These are phyloP conservation scores for Pichia ethanolica DNA, from an alignment of 805 yeast genomes.

Conservation along the genomic window DNA sequence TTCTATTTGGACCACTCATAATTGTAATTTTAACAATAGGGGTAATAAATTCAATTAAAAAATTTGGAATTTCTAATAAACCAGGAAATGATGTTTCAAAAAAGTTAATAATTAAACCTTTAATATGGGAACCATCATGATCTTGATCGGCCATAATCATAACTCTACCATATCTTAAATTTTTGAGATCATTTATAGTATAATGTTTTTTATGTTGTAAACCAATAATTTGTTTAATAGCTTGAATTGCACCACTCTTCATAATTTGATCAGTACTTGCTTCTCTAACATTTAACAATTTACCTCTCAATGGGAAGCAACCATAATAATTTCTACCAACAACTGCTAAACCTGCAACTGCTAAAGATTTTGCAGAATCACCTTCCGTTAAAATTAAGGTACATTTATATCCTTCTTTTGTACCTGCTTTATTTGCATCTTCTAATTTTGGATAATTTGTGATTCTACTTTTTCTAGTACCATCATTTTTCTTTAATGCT, in stretches of 20 bases:
- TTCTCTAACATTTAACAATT: conserved; percentile 89
- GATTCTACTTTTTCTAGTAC: conserved; percentile 72
- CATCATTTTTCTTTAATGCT: conserved; percentile 83
- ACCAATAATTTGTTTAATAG: conserved; percentile 92
- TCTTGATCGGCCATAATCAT: conserved; percentile 99
- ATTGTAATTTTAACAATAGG: conserved; percentile 91
- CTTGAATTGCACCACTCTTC: conserved; percentile 91
- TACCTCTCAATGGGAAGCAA: conserved; percentile 92
- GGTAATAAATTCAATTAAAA: conserved; percentile 87
- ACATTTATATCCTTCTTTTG: conserved; percentile 84
- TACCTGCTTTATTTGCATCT: conserved; percentile 96
- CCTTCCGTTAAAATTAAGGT: conserved; percentile 94
- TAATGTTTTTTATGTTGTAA: conserved; percentile 86
- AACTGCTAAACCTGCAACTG: conserved; percentile 88
- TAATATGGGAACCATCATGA: conserved; percentile 98
- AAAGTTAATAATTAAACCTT: conserved; percentile 90
- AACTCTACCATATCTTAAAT: conserved; percentile 87
- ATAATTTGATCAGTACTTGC: conserved; percentile 93
- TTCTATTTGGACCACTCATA: conserved; percentile 48
- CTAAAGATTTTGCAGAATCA: conserved; percentile 88
- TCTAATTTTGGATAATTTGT: conserved; percentile 85
- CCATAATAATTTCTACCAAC: conserved; percentile 95
- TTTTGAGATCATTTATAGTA: conserved; percentile 48
- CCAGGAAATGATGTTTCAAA: conserved; percentile 94
- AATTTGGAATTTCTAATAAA: conserved; percentile 80